Percentiles rank a stretch among this genome's conserved stretches.
phyloP scores from a whole-genome alignment of 352 stramenopile genomes.

The Poterioochromonas sp. region DNA sequence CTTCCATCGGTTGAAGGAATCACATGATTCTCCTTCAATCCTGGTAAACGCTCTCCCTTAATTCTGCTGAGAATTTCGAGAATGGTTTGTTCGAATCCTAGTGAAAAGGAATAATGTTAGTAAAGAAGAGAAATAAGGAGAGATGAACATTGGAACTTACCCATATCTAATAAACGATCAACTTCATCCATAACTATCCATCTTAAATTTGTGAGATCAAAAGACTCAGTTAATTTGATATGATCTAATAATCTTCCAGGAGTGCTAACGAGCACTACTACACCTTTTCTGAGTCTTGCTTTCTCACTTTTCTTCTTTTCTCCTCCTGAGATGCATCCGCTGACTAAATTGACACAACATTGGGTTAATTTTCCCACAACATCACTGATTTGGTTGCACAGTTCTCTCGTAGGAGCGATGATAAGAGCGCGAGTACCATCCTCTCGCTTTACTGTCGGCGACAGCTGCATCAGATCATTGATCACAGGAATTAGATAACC shows the following conservation, averaged over 20 bases:
- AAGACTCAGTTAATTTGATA: slow-evolving; percentile 57
- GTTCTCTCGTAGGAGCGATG: slow-evolving; percentile 67
- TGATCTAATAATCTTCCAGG: slow-evolving; percentile 69
- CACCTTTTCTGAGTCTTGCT: slow-evolving; percentile 62
- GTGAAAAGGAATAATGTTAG: too few relatives aligned
- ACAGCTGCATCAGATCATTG: slow-evolving; percentile 63
- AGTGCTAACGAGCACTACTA: slow-evolving; percentile 58
- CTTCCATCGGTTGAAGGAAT: background rate
- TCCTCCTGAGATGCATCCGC: slow-evolving; percentile 73
- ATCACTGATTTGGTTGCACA: slow-evolving; percentile 59
- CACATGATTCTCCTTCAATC: background rate
- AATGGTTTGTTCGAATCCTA: slow-evolving; percentile 65
- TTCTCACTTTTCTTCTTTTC: slow-evolving; percentile 76
- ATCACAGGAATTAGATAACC: slow-evolving; percentile 89
- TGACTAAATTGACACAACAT: slow-evolving; percentile 63
- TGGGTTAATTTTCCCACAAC: slow-evolving; percentile 45
- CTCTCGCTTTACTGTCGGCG: slow-evolving; percentile 60
- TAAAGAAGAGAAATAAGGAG: too few relatives aligned
- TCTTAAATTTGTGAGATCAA: slow-evolving; percentile 52
- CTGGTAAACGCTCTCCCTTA: background rate
- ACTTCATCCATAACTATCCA: slow-evolving; percentile 76
- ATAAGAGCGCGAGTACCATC: slow-evolving; percentile 74
- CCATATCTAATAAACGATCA: slow-evolving; percentile 90
- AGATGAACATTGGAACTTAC: too few relatives aligned
- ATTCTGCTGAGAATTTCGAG: slow-evolving; percentile 39